phyloP scores from a whole-genome alignment of 176 grass and related monocot genomes.

The Tillandsia fasciculata region DNA sequence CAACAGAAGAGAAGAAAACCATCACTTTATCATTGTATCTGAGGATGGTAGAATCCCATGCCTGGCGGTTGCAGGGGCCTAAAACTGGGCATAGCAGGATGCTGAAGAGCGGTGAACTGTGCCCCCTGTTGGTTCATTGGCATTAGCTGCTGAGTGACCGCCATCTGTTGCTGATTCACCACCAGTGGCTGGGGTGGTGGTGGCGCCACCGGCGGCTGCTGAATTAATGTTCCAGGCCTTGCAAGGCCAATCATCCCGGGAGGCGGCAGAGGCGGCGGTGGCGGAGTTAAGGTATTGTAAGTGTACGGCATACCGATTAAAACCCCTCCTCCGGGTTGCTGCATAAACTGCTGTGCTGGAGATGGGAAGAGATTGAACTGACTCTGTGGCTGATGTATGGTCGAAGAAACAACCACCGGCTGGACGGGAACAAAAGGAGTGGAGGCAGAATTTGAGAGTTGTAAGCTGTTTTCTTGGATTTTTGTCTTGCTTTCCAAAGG shows the following conservation, averaged over 20 bases:
- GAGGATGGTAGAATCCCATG: slow-evolving; percentile 73
- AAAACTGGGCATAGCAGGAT: slow-evolving; percentile 39
- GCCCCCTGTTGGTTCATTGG: slow-evolving; percentile 26
- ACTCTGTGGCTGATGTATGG: slow-evolving; percentile 51
- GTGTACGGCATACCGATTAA: slow-evolving; percentile 61
- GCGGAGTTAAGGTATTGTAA: slow-evolving; percentile 32
- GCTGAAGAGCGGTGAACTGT: slow-evolving; percentile 53
- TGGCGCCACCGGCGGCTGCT: slow-evolving; percentile 32
- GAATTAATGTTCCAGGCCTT: slow-evolving; percentile 32
- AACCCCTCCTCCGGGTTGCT: slow-evolving; percentile 54
- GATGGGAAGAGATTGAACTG: slow-evolving; percentile 54
- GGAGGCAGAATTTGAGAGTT: slow-evolving; percentile 31
- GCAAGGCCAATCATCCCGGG: slow-evolving; percentile 50
- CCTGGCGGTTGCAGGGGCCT: slow-evolving; percentile 66
- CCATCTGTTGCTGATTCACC: slow-evolving; percentile 58
- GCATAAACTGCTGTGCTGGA: slow-evolving; percentile 49
- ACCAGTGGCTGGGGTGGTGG: slow-evolving; percentile 9
- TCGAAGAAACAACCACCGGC: slow-evolving; percentile 31
- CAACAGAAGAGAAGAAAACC: slow-evolving; percentile 24
- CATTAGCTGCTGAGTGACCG: slow-evolving; percentile 18
- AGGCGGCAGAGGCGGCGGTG: slow-evolving; percentile 18
- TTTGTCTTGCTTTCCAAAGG: slow-evolving; percentile 45
- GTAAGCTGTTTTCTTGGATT: slow-evolving; percentile 27
- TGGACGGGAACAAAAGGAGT: slow-evolving; percentile 55
- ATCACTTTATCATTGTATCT: slow-evolving; percentile 49